Conservation (phyloP, 2,329 filamentous ascomycete species). For the Chaetomiaceae sp. region DNA sequence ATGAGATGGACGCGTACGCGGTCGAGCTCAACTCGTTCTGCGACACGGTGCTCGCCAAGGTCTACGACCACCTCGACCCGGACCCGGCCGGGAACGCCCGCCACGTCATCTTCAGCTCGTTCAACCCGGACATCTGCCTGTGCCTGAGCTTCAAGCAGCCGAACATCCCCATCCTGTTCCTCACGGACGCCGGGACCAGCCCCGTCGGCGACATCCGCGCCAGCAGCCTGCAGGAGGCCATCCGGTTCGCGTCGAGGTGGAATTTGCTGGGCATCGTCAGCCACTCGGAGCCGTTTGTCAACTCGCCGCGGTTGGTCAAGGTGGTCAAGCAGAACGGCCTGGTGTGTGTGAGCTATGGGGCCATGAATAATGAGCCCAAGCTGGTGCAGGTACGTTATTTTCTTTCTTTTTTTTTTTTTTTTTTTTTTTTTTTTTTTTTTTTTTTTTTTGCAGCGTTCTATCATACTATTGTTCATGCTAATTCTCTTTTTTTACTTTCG, state of each 20-base stretch:
- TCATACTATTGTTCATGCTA: too few species aligned
- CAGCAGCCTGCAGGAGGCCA: constrained; percentile 87
- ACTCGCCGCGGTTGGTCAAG: constrained; percentile 80
- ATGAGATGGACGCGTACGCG: constrained; percentile 94
- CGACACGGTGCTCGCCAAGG: constrained; percentile 83
- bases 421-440: not conserved
- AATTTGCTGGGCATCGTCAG: constrained; percentile 89
- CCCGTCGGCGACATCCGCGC: constrained; percentile 85
- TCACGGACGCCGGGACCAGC: constrained; percentile 81
- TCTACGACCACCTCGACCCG: constrained; percentile 62
- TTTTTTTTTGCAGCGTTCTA: too few species aligned
- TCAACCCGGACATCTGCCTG: constrained; percentile 95
- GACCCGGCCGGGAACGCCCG: constrained; percentile 60
- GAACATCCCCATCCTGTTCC: constrained; percentile 89
- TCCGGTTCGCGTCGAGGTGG: constrained; percentile 92
- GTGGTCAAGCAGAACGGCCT: constrained; percentile 93
- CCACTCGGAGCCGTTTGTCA: constrained; percentile 81
- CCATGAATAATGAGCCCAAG: constrained; percentile 77
- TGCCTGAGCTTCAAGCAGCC: constrained; percentile 95
- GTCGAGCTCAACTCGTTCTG: constrained; percentile 96
- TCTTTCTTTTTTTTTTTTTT: not conserved
- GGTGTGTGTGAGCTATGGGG: constrained; percentile 93
- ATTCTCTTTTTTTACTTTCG: not conserved
- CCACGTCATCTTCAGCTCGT: constrained; percentile 96
- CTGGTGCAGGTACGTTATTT: constrained; percentile 70